phyloP scores from a whole-genome alignment of 2,329 filamentous ascomycete species.

The Magnaporthiopsis incrustans region DNA sequence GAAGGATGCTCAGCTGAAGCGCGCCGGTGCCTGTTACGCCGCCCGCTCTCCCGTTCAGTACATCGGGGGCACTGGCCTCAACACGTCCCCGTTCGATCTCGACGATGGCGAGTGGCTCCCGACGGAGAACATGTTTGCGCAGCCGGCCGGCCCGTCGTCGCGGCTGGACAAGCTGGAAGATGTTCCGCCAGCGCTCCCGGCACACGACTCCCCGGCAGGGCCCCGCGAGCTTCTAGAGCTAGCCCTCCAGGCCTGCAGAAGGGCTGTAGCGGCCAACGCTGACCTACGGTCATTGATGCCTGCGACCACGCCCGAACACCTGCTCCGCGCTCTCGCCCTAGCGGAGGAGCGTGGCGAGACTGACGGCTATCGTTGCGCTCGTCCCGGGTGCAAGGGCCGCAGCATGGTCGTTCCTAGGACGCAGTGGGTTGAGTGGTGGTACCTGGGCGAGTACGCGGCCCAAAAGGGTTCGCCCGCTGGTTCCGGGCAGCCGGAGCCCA shows the following conservation, averaged over 20 bases:
- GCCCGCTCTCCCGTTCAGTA: slow-evolving; percentile 24
- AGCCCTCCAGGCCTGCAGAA: slow-evolving; percentile 38
- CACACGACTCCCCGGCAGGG: slow-evolving; percentile 11
- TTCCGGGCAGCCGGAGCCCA: slow-evolving; percentile 8
- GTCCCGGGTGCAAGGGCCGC: slow-evolving; percentile 37
- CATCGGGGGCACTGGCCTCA: slow-evolving; percentile 18
- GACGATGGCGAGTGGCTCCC: slow-evolving; percentile 1
- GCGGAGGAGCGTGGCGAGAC: slow-evolving; percentile 33
- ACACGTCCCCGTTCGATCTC: neutral
- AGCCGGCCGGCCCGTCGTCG: slow-evolving; percentile 13
- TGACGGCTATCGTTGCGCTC: slow-evolving; percentile 39
- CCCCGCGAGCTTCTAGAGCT: slow-evolving; percentile 39
- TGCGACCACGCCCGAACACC: slow-evolving; percentile 27
- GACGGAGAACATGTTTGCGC: slow-evolving; percentile 17
- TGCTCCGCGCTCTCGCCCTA: slow-evolving; percentile 31
- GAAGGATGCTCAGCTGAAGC: neutral
- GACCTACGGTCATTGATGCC: slow-evolving; percentile 36
- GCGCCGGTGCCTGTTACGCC: slow-evolving; percentile 7
- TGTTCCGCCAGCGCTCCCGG: neutral
- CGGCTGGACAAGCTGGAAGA: neutral
- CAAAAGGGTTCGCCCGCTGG: neutral
- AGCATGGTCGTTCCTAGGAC: slow-evolving; percentile 40
- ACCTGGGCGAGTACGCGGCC: slow-evolving; percentile 20
- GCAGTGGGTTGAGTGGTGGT: slow-evolving; percentile 58
- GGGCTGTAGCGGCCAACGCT: slow-evolving; percentile 28